These are phyloP conservation scores for Quillaja saponaria DNA, from an alignment of 306 rosid species.

Conservation along the genomic window DNA sequence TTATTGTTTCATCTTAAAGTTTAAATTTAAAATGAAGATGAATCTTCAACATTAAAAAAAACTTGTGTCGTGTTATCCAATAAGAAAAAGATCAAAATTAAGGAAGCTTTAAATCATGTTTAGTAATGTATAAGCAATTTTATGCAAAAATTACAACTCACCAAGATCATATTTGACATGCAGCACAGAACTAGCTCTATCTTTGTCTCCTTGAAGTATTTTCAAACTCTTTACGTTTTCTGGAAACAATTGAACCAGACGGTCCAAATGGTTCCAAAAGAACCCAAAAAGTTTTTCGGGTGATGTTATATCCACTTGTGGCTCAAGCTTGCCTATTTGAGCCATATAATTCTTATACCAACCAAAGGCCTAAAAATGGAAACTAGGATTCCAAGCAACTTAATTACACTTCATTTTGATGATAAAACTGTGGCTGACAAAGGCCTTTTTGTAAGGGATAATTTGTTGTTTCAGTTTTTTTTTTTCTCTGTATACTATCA, in stretches of 20 bases:
- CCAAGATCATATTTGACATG: constrained; percentile 11
- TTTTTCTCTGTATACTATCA: neutral
- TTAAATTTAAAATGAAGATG: neutral
- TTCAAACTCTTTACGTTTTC: constrained; percentile 11
- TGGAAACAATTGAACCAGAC: constrained; percentile 27
- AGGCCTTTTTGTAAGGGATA: neutral
- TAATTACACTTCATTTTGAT: neutral
- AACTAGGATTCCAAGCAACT: too few relatives aligned
- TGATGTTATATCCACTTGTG: constrained; percentile 18
- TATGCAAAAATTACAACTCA: too few relatives aligned
- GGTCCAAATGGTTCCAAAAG: constrained; percentile 20
- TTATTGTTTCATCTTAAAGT: neutral
- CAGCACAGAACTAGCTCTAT: neutral
- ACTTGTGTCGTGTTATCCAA: neutral
- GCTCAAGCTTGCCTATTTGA: constrained; percentile 19
- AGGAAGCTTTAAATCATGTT: neutral
- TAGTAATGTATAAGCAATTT: neutral
- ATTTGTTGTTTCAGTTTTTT: neutral
- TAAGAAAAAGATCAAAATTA: neutral
- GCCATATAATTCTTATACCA: neutral
- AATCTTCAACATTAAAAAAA: too few relatives aligned
- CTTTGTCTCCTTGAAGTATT: constrained; percentile 13
- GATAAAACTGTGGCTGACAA: neutral
- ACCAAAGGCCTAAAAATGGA: neutral
- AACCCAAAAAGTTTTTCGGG: constrained; percentile 24